A percentile compares a stretch with the other conserved stretches of the same genome.
These are phyloP conservation scores for Aspergillus tubingensis DNA, from an alignment of 2,329 filamentous ascomycete species.

Conservation along the genomic window DNA sequence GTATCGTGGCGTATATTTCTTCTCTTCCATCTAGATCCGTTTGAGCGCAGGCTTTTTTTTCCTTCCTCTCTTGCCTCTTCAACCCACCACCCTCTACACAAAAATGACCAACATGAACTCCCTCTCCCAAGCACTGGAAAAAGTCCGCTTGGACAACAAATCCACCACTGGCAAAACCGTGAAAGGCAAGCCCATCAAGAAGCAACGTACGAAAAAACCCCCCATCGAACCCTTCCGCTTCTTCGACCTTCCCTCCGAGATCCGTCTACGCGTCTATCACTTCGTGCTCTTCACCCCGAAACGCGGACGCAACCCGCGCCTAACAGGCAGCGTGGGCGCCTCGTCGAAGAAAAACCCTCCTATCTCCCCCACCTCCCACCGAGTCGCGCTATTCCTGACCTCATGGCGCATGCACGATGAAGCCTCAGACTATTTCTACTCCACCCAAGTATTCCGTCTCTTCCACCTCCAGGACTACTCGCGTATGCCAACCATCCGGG, in stretches of 20 bases:
- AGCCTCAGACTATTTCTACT: constrained; percentile 54
- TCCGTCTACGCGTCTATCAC: constrained; percentile 54
- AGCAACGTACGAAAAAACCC: constrained; percentile 5
- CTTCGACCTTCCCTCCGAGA: constrained; percentile 56
- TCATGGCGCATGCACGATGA: constrained; percentile 53
- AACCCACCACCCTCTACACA: background rate
- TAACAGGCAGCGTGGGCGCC: constrained; percentile 38
- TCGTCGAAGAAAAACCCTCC: constrained; percentile 39
- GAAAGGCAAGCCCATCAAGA: constrained; percentile 15
- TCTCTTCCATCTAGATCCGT: background rate
- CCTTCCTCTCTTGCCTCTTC: constrained; percentile 7
- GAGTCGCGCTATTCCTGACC: constrained; percentile 43
- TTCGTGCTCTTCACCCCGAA: constrained; percentile 45
- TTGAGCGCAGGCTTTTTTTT: constrained; percentile 12
- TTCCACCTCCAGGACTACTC: constrained; percentile 56
- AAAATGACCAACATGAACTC: constrained; percentile 16
- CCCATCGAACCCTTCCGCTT: constrained; percentile 48
- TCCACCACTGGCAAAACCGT: constrained; percentile 17
- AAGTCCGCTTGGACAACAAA: constrained; percentile 26
- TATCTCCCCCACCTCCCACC: constrained; percentile 36
- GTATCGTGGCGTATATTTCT: constrained; percentile 22
- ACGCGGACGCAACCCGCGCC: constrained; percentile 28
- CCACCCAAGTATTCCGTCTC: constrained; percentile 54
- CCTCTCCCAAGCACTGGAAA: constrained; percentile 27
- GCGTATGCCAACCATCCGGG: constrained; percentile 46